Base-by-base conservation (phyloP, 2,329 filamentous ascomycete genomes). In the Fusarium bulbicola region DNA sequence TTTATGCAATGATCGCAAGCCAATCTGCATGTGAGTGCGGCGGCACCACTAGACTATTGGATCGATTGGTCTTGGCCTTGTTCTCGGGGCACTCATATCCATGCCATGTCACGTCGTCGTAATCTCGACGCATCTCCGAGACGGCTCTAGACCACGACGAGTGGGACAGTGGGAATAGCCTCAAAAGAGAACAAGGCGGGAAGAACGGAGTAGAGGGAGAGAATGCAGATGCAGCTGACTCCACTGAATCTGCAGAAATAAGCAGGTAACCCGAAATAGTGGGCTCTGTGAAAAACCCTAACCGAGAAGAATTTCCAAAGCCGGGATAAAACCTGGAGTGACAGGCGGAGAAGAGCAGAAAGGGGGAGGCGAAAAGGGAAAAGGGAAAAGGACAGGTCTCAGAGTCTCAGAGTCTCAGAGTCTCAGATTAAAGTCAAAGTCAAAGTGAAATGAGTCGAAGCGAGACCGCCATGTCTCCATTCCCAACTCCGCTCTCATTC, bases 181-280 rank as follows among this genome's bases (percentile, higher is more conserved):
- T 70, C 70, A 70, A 52, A 60, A 43, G 60, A 65, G 42, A 59
- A 59, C 54, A 63, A 43, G 32, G 32, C 32, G 59, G 39, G 37
- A 42, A 26, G 37, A 1, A 34, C 14, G 32, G 32, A 34, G 32
- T 18, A 40, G 14, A 39, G 28, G 21, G 21, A 37, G 18, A 43
- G 67, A n/a, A 18, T 34, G 32, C 32, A 54, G 20, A 36, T 15
- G 59, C 61, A 52, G 39, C 39, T n/a, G 39, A 50, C 58, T 39
- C 66, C 66, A 69, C 56, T 37, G 65, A 62, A 50, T 32, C 59
- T 61, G 49, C 46, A 60, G 43, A 59, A 61, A 63, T 57, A 65
- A 70, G 60, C 54, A 74, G 53, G 45, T 56, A 66, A 70, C 52
- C 56, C 70, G 60, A 58, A 54, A 65, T 67, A 65, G 74, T 76